Conservation (phyloP, 345 rosid genomes). For the Bruguiera sexangula region DNA sequence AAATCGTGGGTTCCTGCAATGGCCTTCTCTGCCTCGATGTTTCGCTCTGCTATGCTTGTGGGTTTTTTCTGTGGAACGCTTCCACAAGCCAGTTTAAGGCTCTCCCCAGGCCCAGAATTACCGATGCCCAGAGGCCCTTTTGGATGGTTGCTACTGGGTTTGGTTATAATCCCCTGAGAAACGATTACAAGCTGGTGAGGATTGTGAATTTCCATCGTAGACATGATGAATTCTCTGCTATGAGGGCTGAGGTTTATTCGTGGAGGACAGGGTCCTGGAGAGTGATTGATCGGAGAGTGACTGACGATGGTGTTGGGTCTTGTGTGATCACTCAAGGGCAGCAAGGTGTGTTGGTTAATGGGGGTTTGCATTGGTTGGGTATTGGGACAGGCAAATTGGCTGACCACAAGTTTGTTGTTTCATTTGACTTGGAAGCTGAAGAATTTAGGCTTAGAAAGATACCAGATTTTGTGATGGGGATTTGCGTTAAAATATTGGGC, state of each 20-base stretch:
- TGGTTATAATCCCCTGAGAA: slow-evolving; percentile 13
- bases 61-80: slow-evolving; percentile 37
- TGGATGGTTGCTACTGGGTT: slow-evolving; percentile 40
- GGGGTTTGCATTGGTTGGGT: slow-evolving; percentile 23
- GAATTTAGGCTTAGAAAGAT: slow-evolving; percentile 7
- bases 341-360: slow-evolving; percentile 5
- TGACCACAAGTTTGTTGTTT: slow-evolving; percentile 14
- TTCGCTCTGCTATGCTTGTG: slow-evolving; percentile 21
- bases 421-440: slow-evolving; percentile 28
- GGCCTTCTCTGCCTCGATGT: slow-evolving; percentile 42
- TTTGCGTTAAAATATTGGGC: slow-evolving; percentile 17
- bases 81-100: slow-evolving; percentile 5
- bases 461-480: slow-evolving; percentile 3
- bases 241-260: slow-evolving; percentile 30
- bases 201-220: slow-evolving; percentile 17
- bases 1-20: slow-evolving; percentile 32
- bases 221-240: neutral
- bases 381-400: slow-evolving; percentile 7
- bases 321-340: slow-evolving; percentile 10
- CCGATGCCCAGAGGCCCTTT: neutral
- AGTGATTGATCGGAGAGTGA: slow-evolving; percentile 9
- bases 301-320: neutral
- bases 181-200: slow-evolving; percentile 29
- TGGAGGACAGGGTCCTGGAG: slow-evolving; percentile 24
- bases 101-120: slow-evolving; percentile 22